phyloP scores from a whole-genome alignment of 805 yeast species.

The Hermanozyma aechmeae region DNA sequence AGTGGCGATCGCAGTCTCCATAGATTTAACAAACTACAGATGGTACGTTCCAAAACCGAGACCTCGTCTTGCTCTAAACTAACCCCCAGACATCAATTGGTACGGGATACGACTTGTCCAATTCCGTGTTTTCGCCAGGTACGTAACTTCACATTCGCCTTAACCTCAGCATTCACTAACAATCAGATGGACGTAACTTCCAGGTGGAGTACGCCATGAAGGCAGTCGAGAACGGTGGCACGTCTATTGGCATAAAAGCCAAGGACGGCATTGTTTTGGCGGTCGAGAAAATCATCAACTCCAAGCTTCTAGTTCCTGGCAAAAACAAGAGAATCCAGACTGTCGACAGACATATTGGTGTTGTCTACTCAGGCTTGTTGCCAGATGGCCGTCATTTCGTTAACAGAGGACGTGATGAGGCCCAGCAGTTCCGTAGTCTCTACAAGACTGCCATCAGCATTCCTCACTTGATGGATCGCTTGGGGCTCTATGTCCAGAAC shows the following conservation, averaged over 20 bases:
- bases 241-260: constrained; percentile 87
- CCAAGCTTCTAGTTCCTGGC: constrained; percentile 82
- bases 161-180: constrained; percentile 38
- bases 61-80: constrained; percentile 1
- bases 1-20: constrained; percentile 4
- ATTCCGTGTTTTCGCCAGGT: constrained; percentile 85
- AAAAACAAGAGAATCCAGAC: constrained; percentile 88
- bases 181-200: constrained; percentile 88
- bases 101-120: constrained; percentile 97
- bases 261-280: constrained; percentile 95
- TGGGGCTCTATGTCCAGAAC: constrained; percentile 89
- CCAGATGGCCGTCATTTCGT: constrained; percentile 97
- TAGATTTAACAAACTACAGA: constrained; percentile 1
- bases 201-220: constrained; percentile 97
- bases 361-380: constrained; percentile 86
- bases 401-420: constrained; percentile 86
- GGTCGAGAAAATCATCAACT: constrained; percentile 83
- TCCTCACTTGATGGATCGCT: constrained; percentile 73
- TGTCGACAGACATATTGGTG: constrained; percentile 88
- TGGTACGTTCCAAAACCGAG: constrained; percentile 4
- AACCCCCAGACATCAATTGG: constrained; percentile 67
- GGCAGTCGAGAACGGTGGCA: constrained; percentile 96
- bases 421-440: constrained; percentile 62
- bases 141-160: constrained; percentile 13
- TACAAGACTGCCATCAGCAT: constrained; percentile 74